Base-by-base conservation (phyloP, 495 filamentous ascomycete genomes). In the Aspergillus haitiensis region DNA sequence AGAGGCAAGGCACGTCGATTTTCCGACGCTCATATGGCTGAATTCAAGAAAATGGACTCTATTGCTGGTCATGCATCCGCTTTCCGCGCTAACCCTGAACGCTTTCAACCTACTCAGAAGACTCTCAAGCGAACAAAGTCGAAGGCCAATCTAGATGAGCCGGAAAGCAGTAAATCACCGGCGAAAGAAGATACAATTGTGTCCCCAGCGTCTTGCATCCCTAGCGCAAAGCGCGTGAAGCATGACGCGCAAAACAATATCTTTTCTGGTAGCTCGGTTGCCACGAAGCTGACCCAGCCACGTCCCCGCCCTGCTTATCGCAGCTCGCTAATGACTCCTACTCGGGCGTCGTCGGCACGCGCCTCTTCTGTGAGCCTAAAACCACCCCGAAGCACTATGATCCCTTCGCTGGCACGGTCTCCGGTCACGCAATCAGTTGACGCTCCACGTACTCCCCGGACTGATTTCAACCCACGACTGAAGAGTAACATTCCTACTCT, bases 11-110 rank as follows among this genome's bases (percentile, higher is more conserved):
- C 82, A 48, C 76, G 85, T 39, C 82, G 92, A 5, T 97, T 86
- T 74, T 95, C 90, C 65, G 84, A 90, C 56, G 84, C 82, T 51
- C 92, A 97, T 68, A 89, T 89, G 84, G 83, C 85, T 51, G 81
- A 92, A 67, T 97, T 97, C 77, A 91, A 88, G 74, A 97, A 94
- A 80, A 96, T 97, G 92, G 91, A 96, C 65, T 96, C 91, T 10
- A 97, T 97, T 71, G 90, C 83, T 21, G 86, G 85, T 56, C 92
- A 97, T 75, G 76, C 90, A 5, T 94, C 92, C 6, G 80, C 86
- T 13, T 92, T 90, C 78, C 82, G 93, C 37, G 83, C 84, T 15
- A 79, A 84, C 31, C 78, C 81, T 6, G 81, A 75, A 58, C 82
- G 85, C 45, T 77, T 81, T 64, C 79, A 82, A 56, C 81, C 83